Conservation (phyloP, 768 basidiomycete species). For the Boletus subcaerulescens region DNA sequence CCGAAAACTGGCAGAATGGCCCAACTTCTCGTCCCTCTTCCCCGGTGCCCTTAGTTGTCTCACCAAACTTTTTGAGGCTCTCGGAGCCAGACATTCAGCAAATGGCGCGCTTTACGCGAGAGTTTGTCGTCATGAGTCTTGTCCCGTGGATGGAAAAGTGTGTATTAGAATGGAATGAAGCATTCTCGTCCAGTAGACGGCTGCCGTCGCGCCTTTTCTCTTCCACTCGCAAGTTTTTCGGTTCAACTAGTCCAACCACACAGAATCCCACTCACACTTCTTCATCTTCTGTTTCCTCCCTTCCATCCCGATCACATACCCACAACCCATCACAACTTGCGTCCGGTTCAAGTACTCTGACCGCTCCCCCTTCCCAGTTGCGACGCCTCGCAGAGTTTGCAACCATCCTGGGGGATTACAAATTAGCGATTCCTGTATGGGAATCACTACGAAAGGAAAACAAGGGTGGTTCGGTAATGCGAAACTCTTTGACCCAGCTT, state of each 20-base stretch:
- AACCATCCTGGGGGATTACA: constrained; percentile 87
- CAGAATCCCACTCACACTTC: constrained; percentile 37
- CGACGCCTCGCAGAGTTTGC: constrained; percentile 95
- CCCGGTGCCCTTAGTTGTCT: neutral
- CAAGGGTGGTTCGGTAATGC: constrained; percentile 75
- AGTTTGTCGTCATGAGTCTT: constrained; percentile 85
- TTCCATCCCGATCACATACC: constrained; percentile 38
- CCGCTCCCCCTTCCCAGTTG: constrained; percentile 59
- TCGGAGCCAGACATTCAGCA: constrained; percentile 71
- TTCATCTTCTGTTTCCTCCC: constrained; percentile 38
- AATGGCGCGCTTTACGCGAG: constrained; percentile 75
- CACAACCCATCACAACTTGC: constrained; percentile 33
- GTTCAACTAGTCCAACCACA: constrained; percentile 53
- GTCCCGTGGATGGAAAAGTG: constrained; percentile 97
- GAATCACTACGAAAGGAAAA: constrained; percentile 84
- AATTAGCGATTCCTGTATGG: constrained; percentile 80
- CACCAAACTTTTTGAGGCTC: constrained; percentile 45
- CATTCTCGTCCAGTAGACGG: constrained; percentile 71
- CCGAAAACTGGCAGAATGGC: constrained; percentile 24
- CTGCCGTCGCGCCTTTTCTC: constrained; percentile 85
- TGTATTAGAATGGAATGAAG: constrained; percentile 92
- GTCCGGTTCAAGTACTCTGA: constrained; percentile 12
- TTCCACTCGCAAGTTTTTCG: constrained; percentile 81
- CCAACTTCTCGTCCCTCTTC: neutral
- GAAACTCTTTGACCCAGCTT: neutral